Evolutionary conservation across 306 rosid genomes (phyloP).

Genomic region (Gastrolobium villosum): DNA sequence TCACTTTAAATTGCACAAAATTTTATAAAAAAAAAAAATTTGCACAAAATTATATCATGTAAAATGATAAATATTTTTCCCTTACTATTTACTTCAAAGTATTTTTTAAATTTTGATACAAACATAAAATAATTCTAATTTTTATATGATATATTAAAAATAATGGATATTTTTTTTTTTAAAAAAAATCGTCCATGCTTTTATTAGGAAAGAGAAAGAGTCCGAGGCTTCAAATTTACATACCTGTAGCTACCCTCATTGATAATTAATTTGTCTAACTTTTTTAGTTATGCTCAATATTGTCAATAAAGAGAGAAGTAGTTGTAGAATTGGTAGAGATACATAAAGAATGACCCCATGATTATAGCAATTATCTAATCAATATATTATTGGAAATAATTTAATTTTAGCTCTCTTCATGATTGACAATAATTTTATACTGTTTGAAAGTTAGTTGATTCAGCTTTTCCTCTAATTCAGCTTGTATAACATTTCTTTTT

Average conservation of each 20-base stretch:
- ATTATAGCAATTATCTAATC: constrained; percentile 28
- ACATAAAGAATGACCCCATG: constrained; percentile 37
- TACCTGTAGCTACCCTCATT: not conserved
- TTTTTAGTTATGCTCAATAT: constrained; percentile 34
- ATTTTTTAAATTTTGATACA: too few relatives aligned
- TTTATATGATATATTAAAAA: too few relatives aligned
- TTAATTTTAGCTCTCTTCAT: constrained; percentile 12
- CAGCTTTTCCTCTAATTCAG: constrained; percentile 31
- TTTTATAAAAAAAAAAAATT: too few relatives aligned
- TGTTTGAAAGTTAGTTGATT: constrained; percentile 12
- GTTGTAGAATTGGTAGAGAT: constrained; percentile 7
- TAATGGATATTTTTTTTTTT: too few relatives aligned
- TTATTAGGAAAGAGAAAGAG: not conserved
- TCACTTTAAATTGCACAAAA: too few relatives aligned
- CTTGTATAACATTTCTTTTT: not conserved
- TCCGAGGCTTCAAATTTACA: constrained; percentile 26
- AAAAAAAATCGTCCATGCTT: too few relatives aligned
- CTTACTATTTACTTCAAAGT: too few relatives aligned
- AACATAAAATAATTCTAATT: too few relatives aligned
- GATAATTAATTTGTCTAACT: constrained; percentile 36
- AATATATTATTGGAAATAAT: constrained; percentile 11
- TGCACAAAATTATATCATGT: too few relatives aligned
- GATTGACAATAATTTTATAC: constrained; percentile 29
- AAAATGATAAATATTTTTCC: too few relatives aligned
- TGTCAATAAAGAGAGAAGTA: not conserved